Evolutionary conservation across 2,329 filamentous ascomycete genomes (phyloP), one percentile per base, ranked within the genome.

Genomic region (Akanthomyces lecanii): DNA sequence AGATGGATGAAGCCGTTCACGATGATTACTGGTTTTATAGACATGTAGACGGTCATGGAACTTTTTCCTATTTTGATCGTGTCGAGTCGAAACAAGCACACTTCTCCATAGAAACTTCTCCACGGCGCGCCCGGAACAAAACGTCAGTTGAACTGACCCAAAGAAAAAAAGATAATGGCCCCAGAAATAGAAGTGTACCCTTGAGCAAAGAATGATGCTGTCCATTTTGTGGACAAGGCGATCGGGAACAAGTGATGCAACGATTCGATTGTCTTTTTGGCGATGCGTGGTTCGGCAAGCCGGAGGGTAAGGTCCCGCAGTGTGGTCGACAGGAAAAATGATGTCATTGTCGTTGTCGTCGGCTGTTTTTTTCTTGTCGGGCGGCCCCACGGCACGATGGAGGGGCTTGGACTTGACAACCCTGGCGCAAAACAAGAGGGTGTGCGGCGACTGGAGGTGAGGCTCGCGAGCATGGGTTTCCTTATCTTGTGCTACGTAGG

Each of bases 91-190:
- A 61, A 53, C 58, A 61, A 60, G 48, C 58, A 53, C 3, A 2
- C 11, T 61, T 53, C 48, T 53, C 58, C 57, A 60, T 60, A 53
- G 50, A 51, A 51, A 1, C 6, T 59, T 61, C 58, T 61, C 56
- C 56, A 59, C 56, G 55, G 16, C 42, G 23, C 28, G 28, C 28
- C 4, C 28, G 28, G 28, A 30, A 30, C 28, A 30, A 30, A 30
- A 30, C 4, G 28, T 30, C 28, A 30, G 8, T 6, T 6, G 25
- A 45, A n/a, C 28, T 12, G 21, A 55, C 36, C 33, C 52, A 42
- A 28, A 36, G 4, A n/a, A 53, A 21, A 53, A 40, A 36, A 16
- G n/a, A 21, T 14, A 42, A 23, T 47, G 54, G 30, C 47, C 47
- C 47, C 47, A 50, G 45, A 48, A 25, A 23, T 18, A 30, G 25